Percentiles rank a stretch among this genome's conserved stretches.
These are phyloP conservation scores for Gleditsia sinensis DNA, from an alignment of 306 rosid genomes.

Conservation along the genomic window DNA sequence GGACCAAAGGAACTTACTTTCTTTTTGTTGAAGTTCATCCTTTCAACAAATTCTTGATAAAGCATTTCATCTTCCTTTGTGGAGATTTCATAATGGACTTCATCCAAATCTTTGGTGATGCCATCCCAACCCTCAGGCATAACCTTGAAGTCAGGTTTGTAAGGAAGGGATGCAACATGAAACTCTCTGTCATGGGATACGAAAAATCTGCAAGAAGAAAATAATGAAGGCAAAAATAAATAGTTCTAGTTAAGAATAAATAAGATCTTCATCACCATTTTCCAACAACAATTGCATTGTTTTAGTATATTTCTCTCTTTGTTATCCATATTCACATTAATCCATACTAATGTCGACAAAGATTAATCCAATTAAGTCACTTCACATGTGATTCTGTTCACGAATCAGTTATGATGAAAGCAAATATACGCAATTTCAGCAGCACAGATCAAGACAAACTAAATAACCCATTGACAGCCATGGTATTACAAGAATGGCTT, in stretches of 20 bases:
- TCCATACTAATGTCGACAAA: not conserved
- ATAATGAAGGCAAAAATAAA: not conserved
- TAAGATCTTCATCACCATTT: not conserved
- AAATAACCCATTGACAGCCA: not conserved
- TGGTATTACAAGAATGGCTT: not conserved
- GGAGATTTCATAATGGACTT: slow-evolving; percentile 93
- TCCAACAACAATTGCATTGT: not conserved
- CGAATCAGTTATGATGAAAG: slow-evolving; percentile 4
- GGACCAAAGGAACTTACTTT: slow-evolving; percentile 63
- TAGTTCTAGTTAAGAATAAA: not conserved
- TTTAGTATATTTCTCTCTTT: not conserved
- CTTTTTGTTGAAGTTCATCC: slow-evolving; percentile 85
- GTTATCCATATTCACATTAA: slow-evolving; percentile 8
- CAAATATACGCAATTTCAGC: not conserved
- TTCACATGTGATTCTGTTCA: not conserved
- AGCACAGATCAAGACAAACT: not conserved
- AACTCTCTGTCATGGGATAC: slow-evolving; percentile 88
- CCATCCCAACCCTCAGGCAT: slow-evolving; percentile 99
- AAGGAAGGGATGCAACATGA: slow-evolving; percentile 93
- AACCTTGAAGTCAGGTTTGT: slow-evolving; percentile 94
- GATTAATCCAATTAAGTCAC: not conserved
- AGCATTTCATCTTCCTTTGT: slow-evolving; percentile 87
- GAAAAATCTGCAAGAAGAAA: slow-evolving; percentile 66
- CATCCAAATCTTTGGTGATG: slow-evolving; percentile 83
- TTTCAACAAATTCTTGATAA: slow-evolving; percentile 78